Evolutionary conservation across 305 asterid species (phyloP).

Genomic region (Coffea humblotiana): DNA sequence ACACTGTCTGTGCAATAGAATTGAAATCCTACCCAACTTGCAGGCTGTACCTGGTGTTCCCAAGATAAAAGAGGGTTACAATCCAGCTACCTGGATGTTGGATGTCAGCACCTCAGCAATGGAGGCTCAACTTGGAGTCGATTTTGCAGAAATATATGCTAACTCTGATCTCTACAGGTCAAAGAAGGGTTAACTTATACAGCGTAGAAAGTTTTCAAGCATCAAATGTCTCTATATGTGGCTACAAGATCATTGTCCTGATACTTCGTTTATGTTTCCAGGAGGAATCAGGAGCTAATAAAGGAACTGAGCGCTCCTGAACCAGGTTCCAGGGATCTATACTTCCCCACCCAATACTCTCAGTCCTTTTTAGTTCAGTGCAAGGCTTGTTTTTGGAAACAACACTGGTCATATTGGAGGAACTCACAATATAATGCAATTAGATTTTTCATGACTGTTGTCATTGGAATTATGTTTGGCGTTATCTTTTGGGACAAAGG

Average conservation of each 20-base stretch:
- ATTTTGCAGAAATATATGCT: conserved; percentile 70
- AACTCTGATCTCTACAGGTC: conserved; percentile 64
- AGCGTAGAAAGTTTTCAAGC: neutral
- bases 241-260: conserved; percentile 5
- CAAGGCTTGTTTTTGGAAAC: conserved; percentile 87
- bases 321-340: conserved; percentile 47
- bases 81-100: conserved; percentile 97
- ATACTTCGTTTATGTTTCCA: conserved; percentile 25
- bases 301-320: conserved; percentile 64
- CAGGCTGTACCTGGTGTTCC: conserved; percentile 74
- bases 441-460: conserved; percentile 60
- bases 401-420: conserved; percentile 89
- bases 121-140: conserved; percentile 64
- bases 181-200: conserved; percentile 5
- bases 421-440: conserved; percentile 71
- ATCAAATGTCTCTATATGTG: neutral
- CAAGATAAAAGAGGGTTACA: conserved; percentile 65
- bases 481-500: conserved; percentile 79
- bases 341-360: conserved; percentile 66
- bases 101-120: conserved; percentile 59
- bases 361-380: conserved; percentile 68
- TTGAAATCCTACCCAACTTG: conserved; percentile 3
- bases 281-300: conserved; percentile 65
- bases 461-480: conserved; percentile 68
- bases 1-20: neutral